These are phyloP conservation scores for Penicillium sp. DNA, from an alignment of 2,329 filamentous ascomycete species.

Conservation along the genomic window DNA sequence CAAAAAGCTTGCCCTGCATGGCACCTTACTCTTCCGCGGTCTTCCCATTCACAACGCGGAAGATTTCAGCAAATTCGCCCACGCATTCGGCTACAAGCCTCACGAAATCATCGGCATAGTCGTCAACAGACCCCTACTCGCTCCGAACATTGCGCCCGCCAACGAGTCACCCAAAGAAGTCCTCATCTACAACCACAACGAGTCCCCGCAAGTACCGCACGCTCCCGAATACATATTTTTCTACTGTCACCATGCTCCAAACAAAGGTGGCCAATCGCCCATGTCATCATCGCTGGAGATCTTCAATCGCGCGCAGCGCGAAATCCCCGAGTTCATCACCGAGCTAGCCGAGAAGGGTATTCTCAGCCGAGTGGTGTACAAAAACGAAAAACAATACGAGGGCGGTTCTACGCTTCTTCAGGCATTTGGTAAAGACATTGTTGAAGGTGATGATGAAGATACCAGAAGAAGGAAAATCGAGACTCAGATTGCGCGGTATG, in stretches of 20 bases:
- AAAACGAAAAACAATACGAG: conserved; percentile 44
- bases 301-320: conserved; percentile 45
- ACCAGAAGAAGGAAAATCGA: conserved; percentile 48
- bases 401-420: conserved; percentile 50
- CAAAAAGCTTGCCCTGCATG: conserved; percentile 46
- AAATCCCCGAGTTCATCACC: conserved; percentile 50
- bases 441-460: conserved; percentile 45
- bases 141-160: conserved; percentile 48
- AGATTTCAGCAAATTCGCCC: conserved; percentile 52
- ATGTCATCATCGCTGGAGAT: conserved; percentile 52
- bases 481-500: conserved; percentile 50
- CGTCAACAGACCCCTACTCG: conserved; percentile 46
- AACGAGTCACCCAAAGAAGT: conserved; percentile 52
- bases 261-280: conserved; percentile 43
- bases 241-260: conserved; percentile 43
- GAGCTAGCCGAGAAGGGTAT: conserved; percentile 48
- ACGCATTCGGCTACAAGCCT: conserved; percentile 49
- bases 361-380: conserved; percentile 45
- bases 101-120: conserved; percentile 56
- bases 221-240: conserved; percentile 55
- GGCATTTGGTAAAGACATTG: conserved; percentile 51
- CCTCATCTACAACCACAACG: conserved; percentile 54
- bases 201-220: conserved; percentile 53
- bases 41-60: conserved; percentile 47
- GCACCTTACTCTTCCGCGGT: conserved; percentile 49